These are phyloP conservation scores for Laguncularia racemosa DNA, from an alignment of 345 rosid species.

Conservation along the genomic window DNA sequence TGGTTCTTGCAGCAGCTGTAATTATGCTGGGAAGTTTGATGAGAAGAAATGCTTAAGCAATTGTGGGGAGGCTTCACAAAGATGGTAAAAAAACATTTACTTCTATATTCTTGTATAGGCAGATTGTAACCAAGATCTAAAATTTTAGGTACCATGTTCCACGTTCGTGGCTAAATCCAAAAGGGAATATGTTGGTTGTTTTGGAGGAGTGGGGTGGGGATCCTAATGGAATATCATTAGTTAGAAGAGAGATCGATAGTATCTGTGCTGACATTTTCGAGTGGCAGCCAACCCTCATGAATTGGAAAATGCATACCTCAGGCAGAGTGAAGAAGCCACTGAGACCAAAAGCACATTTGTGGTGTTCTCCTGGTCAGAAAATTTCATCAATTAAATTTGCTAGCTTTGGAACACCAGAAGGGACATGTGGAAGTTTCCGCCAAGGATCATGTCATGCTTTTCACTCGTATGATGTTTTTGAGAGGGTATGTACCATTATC, in stretches of 20 bases:
- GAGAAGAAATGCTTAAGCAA: conserved; percentile 73
- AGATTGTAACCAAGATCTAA: background rate
- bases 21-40: conserved; percentile 56
- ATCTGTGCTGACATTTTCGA: conserved; percentile 81
- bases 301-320: conserved; percentile 64
- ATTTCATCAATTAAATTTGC: conserved; percentile 86
- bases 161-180: conserved; percentile 82
- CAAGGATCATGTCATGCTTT: conserved; percentile 88
- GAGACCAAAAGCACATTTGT: conserved; percentile 76
- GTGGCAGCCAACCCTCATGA: conserved; percentile 86
- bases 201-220: conserved; percentile 99
- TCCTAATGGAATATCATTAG: conserved; percentile 69
- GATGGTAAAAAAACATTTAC: conserved; percentile 46
- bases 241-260: conserved; percentile 73
- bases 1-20: conserved; percentile 59
- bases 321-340: conserved; percentile 70
- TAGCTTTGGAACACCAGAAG: conserved; percentile 92
- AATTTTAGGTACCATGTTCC: conserved; percentile 80
- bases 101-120: background rate
- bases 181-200: conserved; percentile 78
- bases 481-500: conserved; percentile 47
- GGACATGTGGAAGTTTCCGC: conserved; percentile 79
- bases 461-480: conserved; percentile 91
- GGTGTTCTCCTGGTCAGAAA: conserved; percentile 80
- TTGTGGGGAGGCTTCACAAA: conserved; percentile 93